Evolutionary conservation across 2,329 filamentous ascomycete genomes (phyloP).

Genomic region (Colletotrichum chrysophilum): DNA sequence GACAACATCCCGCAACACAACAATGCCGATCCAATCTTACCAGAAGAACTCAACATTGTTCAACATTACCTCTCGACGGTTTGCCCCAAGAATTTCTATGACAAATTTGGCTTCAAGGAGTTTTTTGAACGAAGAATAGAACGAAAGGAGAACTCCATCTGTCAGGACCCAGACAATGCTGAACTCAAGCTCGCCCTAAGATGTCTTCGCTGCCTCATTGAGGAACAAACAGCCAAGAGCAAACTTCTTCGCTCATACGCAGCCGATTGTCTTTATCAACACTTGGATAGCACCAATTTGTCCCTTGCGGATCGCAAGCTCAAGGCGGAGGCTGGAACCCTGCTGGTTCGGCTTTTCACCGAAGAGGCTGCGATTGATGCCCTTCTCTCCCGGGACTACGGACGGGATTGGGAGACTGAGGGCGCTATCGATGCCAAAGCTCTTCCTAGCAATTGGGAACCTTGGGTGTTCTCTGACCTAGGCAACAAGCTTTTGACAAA

Average conservation of each 20-base stretch:
- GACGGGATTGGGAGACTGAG: not conserved
- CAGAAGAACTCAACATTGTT: not conserved
- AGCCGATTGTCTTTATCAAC: not conserved
- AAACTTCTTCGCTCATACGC: not conserved
- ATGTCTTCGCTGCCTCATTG: not conserved
- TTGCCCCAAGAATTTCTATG: constrained; percentile 35
- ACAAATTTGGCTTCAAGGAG: constrained; percentile 35
- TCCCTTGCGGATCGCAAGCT: not conserved
- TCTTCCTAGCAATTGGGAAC: not conserved
- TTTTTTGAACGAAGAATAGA: constrained; percentile 35
- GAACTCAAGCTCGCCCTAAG: constrained; percentile 29
- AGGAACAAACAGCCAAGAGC: not conserved
- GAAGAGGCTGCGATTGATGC: not conserved
- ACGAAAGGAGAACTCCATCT: constrained; percentile 32
- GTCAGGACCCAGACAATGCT: constrained; percentile 35
- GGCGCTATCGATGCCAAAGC: not conserved
- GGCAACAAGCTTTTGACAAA: not conserved
- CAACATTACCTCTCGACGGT: constrained; percentile 35
- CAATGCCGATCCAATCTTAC: not conserved
- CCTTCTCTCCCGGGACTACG: not conserved
- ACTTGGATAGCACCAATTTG: not conserved
- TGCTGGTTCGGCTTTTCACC: not conserved
- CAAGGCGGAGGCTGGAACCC: not conserved
- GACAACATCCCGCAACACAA: not conserved
- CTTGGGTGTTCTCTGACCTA: not conserved